Percentiles rank a stretch among this genome's conserved stretches.
These are phyloP conservation scores for Marasmius tenuissimus DNA, from an alignment of 1,284 basidiomycete genomes.

Conservation along the genomic window DNA sequence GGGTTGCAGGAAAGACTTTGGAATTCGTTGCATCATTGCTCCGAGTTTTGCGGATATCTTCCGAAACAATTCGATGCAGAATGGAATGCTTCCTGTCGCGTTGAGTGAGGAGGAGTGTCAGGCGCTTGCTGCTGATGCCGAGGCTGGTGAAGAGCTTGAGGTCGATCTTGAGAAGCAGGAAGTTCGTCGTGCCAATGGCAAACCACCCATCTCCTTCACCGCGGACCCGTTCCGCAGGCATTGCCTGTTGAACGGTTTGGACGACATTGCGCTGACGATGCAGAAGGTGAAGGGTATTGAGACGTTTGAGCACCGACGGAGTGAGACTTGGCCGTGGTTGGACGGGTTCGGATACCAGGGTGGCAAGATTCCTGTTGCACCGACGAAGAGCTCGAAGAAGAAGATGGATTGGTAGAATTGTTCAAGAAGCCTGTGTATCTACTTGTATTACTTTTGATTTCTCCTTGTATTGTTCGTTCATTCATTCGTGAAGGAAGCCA, in stretches of 20 bases:
- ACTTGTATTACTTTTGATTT: not conserved
- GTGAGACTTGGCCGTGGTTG: conserved; percentile 87
- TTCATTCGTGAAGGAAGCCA: no score
- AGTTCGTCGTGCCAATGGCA: conserved; percentile 76
- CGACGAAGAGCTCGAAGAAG: conserved; percentile 44
- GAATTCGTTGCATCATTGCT: conserved; percentile 90
- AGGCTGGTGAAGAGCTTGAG: conserved; percentile 78
- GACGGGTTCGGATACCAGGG: conserved; percentile 89
- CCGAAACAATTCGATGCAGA: conserved; percentile 91
- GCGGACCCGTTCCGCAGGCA: conserved; percentile 89
- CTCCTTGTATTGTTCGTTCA: no score
- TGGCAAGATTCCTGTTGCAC: conserved; percentile 63
- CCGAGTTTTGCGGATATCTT: conserved; percentile 97
- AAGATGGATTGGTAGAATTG: conserved; percentile 77
- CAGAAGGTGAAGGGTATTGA: conserved; percentile 71
- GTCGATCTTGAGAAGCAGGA: conserved; percentile 90
- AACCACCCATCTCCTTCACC: conserved; percentile 72
- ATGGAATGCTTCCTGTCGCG: conserved; percentile 89
- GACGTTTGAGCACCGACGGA: conserved; percentile 77
- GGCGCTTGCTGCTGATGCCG: conserved; percentile 79
- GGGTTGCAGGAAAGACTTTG: conserved; percentile 80
- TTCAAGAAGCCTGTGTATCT: conserved; percentile 6
- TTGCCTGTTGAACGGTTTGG: conserved; percentile 90
- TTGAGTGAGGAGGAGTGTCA: conserved; percentile 80
- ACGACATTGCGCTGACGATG: conserved; percentile 92